Base-by-base conservation (phyloP, 768 basidiomycete genomes). In the Lanmaoa pseudosensibilis region DNA sequence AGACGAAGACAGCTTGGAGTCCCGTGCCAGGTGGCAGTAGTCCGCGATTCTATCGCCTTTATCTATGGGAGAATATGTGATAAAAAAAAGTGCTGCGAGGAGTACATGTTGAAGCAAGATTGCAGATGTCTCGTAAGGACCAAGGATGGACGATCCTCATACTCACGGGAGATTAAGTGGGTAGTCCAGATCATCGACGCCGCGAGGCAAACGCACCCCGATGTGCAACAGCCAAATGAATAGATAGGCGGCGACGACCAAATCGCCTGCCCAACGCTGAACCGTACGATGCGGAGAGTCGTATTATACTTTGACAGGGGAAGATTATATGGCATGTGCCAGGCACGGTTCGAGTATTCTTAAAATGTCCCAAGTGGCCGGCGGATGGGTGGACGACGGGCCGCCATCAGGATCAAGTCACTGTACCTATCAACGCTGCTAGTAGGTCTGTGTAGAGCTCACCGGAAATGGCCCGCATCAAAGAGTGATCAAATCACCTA, bases 1-100 rank as follows among this genome's bases (percentile, higher is more conserved):
- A 48, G 44, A 16, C 30, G 38, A 43, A 34, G 32, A 16, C 37
- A 34, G 43, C 2, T n/a, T 38, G 25, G 48, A 50, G 25, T 21
- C 19, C 30, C 8, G 37, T 41, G 58, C 40, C 44, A 51, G 41
- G 52, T 51, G 63, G 47, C 40, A 55, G 41, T 37, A 38, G 30
- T 46, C 44, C 33, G 51, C 16, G 58, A 48, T 65, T 67, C 63
- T 68, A 59, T 65, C 58, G 45, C 23, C 32, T 48, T 53, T 19
- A 58, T 57, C 52, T 58, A 49, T 60, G 54, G 51, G 50, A 54
- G 48, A 44, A 49, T 21, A 19, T 41, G 52, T 38, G 53, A 65
- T 54, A 59, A 58, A 52, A 59, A 47, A 40, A 46, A 48, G 50
- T 39, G 36, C 34, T 48, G 25, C 25, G 12, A 46, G 33, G 37